Percentiles rank a stretch among this genome's conserved stretches.
phyloP scores from a whole-genome alignment of 2,329 filamentous ascomycete species.

The Simplicillium sp. region DNA sequence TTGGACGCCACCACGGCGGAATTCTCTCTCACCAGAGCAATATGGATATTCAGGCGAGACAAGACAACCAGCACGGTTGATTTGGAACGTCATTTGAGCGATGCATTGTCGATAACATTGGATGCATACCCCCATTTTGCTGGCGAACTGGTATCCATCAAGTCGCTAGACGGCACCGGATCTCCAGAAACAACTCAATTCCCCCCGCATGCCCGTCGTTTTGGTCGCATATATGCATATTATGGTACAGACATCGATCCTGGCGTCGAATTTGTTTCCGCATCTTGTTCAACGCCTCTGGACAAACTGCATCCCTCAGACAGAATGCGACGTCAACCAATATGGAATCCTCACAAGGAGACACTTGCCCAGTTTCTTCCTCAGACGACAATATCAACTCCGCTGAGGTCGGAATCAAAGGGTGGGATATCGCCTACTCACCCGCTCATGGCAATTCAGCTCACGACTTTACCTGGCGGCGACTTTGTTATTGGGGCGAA shows the following conservation, averaged over 20 bases:
- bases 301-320: conserved; percentile 7
- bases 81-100: not conserved
- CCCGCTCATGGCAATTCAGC: conserved; percentile 12
- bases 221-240: conserved; percentile 12
- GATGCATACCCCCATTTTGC: conserved; percentile 12
- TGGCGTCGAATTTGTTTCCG: conserved; percentile 12
- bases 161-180: conserved; percentile 5
- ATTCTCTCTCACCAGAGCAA: conserved; percentile 12
- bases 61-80: not conserved
- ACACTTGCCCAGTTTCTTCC: conserved; percentile 8
- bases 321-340: conserved; percentile 1
- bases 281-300: conserved; percentile 7
- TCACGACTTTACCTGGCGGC: conserved; percentile 12
- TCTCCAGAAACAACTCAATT: conserved; percentile 6
- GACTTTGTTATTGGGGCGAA: conserved; percentile 12
- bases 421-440: not conserved
- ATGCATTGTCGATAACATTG: conserved; percentile 5
- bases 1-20: conserved; percentile 13
- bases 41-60: conserved; percentile 12
- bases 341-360: conserved; percentile 8
- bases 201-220: conserved; percentile 11
- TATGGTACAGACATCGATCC: conserved; percentile 10
- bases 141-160: conserved; percentile 10
- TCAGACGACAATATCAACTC: not conserved
- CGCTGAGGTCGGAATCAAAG: not conserved